Percentiles rank a stretch among this genome's conserved stretches.
phyloP scores from a whole-genome alignment of 192 early-diverging fungal genomes.

The Physocladia obscura region DNA sequence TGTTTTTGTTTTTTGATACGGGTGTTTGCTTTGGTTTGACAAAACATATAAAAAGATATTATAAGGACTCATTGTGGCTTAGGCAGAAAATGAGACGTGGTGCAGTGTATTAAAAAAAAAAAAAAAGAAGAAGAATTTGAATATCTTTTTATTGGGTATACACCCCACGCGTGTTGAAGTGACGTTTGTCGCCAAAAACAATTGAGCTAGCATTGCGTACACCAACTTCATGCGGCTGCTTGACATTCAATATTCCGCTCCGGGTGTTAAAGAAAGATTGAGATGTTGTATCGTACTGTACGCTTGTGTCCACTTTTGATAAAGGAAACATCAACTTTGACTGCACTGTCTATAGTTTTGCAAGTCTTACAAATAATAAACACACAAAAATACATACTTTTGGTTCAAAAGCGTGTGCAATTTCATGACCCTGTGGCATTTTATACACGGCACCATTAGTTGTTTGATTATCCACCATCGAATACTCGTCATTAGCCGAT shows the following conservation, averaged over 20 bases:
- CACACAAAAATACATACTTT: slow-evolving; percentile 5
- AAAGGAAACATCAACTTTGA: slow-evolving; percentile 34
- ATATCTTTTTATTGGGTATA: too few relatives aligned
- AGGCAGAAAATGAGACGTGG: slow-evolving; percentile 26
- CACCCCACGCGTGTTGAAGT: slow-evolving; percentile 19
- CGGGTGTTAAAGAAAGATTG: slow-evolving; percentile 20
- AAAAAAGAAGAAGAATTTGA: neutral
- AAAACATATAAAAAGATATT: too few relatives aligned
- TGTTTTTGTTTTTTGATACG: neutral
- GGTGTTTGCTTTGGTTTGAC: neutral
- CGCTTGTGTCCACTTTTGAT: neutral
- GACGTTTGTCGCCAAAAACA: slow-evolving; percentile 17
- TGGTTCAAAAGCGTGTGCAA: slow-evolving; percentile 6
- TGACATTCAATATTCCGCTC: slow-evolving; percentile 24
- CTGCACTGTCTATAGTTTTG: slow-evolving; percentile 12
- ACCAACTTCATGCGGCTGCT: neutral
- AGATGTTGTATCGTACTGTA: slow-evolving; percentile 27
- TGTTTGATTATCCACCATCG: slow-evolving; percentile 27
- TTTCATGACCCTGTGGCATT: neutral
- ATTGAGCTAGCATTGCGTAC: slow-evolving; percentile 9
- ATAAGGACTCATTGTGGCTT: slow-evolving; percentile 45
- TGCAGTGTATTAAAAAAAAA: neutral
- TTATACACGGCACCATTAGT: slow-evolving; percentile 31
- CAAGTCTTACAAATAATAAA: neutral
- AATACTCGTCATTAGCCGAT: slow-evolving; percentile 21